Percentiles rank a stretch among this genome's conserved stretches.
Evolutionary conservation across 345 rosid species (phyloP).

Genomic region (Populus deltoides): DNA sequence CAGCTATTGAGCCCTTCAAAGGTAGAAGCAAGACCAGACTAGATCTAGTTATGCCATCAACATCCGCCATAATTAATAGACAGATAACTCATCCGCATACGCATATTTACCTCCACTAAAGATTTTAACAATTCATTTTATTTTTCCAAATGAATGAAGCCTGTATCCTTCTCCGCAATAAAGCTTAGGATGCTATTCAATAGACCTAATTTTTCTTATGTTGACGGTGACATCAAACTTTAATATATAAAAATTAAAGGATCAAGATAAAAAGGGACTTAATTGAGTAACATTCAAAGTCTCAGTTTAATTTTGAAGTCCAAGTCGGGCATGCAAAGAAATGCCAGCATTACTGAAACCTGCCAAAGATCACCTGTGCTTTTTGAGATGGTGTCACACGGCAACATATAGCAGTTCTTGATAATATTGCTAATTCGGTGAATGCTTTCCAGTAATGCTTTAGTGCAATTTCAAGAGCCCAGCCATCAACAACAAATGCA

Average conservation of each 20-base stretch:
- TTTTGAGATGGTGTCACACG: slow-evolving; percentile 98
- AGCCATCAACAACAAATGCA: slow-evolving; percentile 95
- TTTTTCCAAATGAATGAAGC: background rate
- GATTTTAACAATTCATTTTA: background rate
- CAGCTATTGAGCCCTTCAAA: background rate
- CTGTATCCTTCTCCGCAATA: background rate
- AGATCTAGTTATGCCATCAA: background rate
- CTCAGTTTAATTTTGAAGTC: background rate
- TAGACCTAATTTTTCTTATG: background rate
- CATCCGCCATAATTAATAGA: background rate
- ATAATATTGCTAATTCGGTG: slow-evolving; percentile 86
- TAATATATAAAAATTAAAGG: background rate
- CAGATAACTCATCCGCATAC: background rate
- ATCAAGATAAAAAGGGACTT: background rate
- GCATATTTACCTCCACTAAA: background rate
- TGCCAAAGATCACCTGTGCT: slow-evolving; percentile 67
- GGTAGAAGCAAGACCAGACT: background rate
- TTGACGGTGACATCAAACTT: background rate
- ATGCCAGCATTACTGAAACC: slow-evolving; percentile 2
- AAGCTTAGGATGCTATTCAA: background rate
- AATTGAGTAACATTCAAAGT: background rate
- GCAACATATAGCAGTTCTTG: slow-evolving; percentile 97
- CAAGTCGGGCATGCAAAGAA: background rate
- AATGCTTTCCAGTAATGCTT: slow-evolving; percentile 76
- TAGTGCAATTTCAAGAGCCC: slow-evolving; percentile 96